Evolutionary conservation across 1,284 basidiomycete genomes (phyloP), one percentile per base, ranked within the genome.

Genomic region (Ustilago lituana): DNA sequence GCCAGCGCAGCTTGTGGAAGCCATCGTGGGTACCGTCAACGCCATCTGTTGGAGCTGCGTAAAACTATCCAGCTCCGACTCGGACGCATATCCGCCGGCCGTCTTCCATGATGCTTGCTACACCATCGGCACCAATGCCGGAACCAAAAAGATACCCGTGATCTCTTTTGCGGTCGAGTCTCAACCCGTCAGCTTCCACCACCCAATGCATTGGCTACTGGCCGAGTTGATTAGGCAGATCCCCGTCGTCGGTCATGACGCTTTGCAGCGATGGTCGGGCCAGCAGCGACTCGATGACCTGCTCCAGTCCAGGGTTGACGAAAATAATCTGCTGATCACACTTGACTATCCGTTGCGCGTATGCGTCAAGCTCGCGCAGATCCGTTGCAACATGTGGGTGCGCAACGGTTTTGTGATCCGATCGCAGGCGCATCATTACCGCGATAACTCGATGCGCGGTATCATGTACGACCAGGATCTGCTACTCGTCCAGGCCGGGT

Each of bases 391-490:
- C 3, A 86, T 98, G 19, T 99, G 96, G 96, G 94, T 97, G 4
- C 90, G 95, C 50, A 99, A 99, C 74, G 96, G 96, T 2, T 92
- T 94, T 74, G 91, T 91, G 6, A 94, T 98, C 73, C 90, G 95
- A 2, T 92, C 93, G 1, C 96, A 98, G 81, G 87, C 94, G n/a
- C 86, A 95, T 53, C 94, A 98, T 82, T 99, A 98, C 82, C 90
- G 94, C 37, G 95, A 98, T 82, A 93, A 93, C 81, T 91, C 91
- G 86, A 88, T 98, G 51, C 90, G 95, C 24, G 96, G 98, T 82
- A 87, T 93, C 10, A 98, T 95, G 80, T 94, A 95, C 81, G 95
- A 98, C 82, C 94, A 98, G 82, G 95, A 98, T 74, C 85, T 98
- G 24, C 96, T 90, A 85, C 87, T 98, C 59, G 85, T 98, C 5